phyloP scores from a whole-genome alignment of 768 basidiomycete species.

The Suillus sp. region DNA sequence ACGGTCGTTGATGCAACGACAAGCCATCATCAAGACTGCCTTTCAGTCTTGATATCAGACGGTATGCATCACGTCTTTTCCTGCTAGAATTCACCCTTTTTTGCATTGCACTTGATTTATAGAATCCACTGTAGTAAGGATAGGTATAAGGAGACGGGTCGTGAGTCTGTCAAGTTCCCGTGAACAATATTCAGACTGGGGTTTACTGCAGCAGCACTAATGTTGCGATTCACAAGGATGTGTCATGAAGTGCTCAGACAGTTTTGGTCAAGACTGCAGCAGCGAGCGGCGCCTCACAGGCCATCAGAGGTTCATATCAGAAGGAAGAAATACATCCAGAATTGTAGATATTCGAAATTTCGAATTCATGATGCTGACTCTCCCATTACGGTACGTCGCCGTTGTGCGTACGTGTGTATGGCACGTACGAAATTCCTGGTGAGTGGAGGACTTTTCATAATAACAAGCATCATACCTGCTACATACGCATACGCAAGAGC shows the following conservation, averaged over 20 bases:
- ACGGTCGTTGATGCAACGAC: not conserved
- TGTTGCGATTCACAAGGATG: not conserved
- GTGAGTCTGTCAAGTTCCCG: not conserved
- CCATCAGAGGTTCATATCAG: not conserved
- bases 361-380: not conserved
- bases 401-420: not conserved
- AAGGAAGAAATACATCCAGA: not conserved
- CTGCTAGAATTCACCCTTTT: not conserved
- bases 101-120: not conserved
- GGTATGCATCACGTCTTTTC: not conserved
- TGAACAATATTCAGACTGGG: not conserved
- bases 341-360: not conserved
- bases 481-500: not conserved
- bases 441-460: not conserved
- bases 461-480: not conserved
- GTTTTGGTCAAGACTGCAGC: not conserved
- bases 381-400: not conserved
- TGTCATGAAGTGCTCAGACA: not conserved
- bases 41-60: not conserved
- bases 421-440: not conserved
- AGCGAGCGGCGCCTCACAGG: not conserved
- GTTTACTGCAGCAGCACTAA: not conserved
- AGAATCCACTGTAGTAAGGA: not conserved
- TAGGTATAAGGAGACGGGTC: not conserved
- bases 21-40: not conserved